Percentiles rank a stretch among this genome's conserved stretches.
Conservation (phyloP, 2,329 filamentous ascomycete genomes). For the Rhytidhysteron rufulum region DNA sequence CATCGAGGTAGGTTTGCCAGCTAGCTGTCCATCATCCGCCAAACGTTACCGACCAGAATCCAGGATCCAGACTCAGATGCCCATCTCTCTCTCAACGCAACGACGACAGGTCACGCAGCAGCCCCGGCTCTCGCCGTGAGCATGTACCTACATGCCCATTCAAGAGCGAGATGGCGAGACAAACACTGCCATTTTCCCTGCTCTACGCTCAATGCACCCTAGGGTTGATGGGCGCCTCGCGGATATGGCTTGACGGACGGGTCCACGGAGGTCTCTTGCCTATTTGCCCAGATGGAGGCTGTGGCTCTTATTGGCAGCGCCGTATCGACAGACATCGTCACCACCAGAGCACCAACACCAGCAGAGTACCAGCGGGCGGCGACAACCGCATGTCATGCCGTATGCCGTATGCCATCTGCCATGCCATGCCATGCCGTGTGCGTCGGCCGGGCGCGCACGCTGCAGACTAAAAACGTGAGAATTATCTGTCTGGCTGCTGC, state of each 20-base stretch:
- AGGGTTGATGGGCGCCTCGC: slow-evolving; percentile 31
- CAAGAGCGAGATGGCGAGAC: too few relatives aligned
- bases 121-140: too few relatives aligned
- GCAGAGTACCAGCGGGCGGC: not conserved
- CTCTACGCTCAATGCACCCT: too few relatives aligned
- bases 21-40: too few relatives aligned
- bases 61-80: too few relatives aligned
- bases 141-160: too few relatives aligned
- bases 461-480: slow-evolving; percentile 6
- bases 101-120: too few relatives aligned
- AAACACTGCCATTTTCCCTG: too few relatives aligned
- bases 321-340: not conserved
- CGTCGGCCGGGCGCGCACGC: not conserved
- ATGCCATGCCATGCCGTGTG: not conserved
- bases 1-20: too few relatives aligned
- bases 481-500: slow-evolving; percentile 7
- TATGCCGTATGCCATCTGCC: slow-evolving; percentile 10
- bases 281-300: slow-evolving; percentile 8
- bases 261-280: not conserved
- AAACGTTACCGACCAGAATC: too few relatives aligned
- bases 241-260: slow-evolving; percentile 26
- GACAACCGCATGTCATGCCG: slow-evolving; percentile 12
- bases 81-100: too few relatives aligned
- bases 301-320: slow-evolving; percentile 7
- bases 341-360: not conserved